phyloP scores from a whole-genome alignment of 192 early-diverging fungal genomes.

The Linnemannia schmuckeri region DNA sequence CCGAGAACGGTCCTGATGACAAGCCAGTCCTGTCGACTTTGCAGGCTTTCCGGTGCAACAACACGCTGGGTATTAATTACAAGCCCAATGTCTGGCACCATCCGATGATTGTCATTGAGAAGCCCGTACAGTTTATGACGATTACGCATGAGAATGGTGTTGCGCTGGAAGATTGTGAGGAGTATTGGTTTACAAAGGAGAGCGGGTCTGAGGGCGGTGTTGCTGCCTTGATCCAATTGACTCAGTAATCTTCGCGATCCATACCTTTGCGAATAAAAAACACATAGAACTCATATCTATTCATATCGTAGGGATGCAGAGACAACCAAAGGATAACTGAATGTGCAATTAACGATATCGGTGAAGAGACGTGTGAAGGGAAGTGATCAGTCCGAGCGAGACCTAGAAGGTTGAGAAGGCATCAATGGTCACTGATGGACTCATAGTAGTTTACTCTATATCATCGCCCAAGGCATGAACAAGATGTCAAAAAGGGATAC shows the following conservation, averaged over 20 bases:
- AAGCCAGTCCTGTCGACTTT: slow-evolving; percentile 81
- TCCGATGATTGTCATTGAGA: slow-evolving; percentile 82
- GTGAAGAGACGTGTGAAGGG: too few species aligned
- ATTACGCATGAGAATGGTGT: slow-evolving; percentile 82
- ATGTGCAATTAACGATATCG: too few species aligned
- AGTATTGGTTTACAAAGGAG: slow-evolving; percentile 60
- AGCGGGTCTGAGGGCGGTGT: slow-evolving; percentile 42
- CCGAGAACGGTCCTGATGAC: slow-evolving; percentile 65
- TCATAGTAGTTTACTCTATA: too few species aligned
- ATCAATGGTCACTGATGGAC: too few species aligned
- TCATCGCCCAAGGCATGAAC: too few species aligned
- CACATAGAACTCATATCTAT: background rate
- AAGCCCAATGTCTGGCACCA: slow-evolving; percentile 90
- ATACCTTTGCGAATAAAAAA: background rate
- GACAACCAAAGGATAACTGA: too few species aligned
- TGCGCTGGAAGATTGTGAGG: slow-evolving; percentile 83
- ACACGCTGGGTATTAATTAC: slow-evolving; percentile 87
- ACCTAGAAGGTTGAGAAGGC: too few species aligned
- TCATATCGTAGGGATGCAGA: background rate
- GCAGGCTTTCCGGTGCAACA: slow-evolving; percentile 78
- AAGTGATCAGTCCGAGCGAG: too few species aligned
- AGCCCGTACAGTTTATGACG: slow-evolving; percentile 57
- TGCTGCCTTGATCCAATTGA: slow-evolving; percentile 44
- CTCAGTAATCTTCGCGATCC: background rate
- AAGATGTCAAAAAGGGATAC: too few species aligned